Percentiles rank a stretch among this genome's conserved stretches.
These are phyloP conservation scores for Sisymbrium altissimum DNA, from an alignment of 345 rosid species.

Conservation along the genomic window DNA sequence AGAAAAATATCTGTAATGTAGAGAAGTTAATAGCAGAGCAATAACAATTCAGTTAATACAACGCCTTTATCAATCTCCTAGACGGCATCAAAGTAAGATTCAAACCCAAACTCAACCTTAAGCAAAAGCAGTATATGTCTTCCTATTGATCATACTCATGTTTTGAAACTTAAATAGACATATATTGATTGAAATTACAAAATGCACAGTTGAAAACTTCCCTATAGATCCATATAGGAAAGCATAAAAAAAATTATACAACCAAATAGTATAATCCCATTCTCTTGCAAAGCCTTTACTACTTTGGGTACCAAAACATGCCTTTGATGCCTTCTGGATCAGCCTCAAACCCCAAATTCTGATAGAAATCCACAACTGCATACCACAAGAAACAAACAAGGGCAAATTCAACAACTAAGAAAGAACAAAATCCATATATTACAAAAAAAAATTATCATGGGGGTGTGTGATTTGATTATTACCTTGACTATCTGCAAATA, in stretches of 20 bases:
- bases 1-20: constrained; percentile 20
- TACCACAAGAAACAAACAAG: not conserved
- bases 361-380: constrained; percentile 95
- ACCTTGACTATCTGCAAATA: constrained; percentile 97
- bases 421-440: constrained; percentile 2
- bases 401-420: not conserved
- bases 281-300: constrained; percentile 23
- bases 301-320: constrained; percentile 95
- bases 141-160: constrained; percentile 5
- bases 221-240: not conserved
- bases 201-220: constrained; percentile 18
- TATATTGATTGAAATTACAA: constrained; percentile 22
- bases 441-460: not conserved
- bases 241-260: not conserved
- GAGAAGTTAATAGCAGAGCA: constrained; percentile 32
- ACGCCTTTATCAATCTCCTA: not conserved
- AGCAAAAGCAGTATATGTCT: not conserved
- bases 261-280: constrained; percentile 1
- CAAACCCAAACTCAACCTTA: not conserved
- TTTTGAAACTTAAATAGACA: not conserved
- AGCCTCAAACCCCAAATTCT: constrained; percentile 84
- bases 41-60: constrained; percentile 23
- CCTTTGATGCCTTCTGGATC: constrained; percentile 99
- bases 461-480: constrained; percentile 8
- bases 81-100: not conserved